Conservation (phyloP, 495 filamentous ascomycete species). For the Acidiella bohemica region DNA sequence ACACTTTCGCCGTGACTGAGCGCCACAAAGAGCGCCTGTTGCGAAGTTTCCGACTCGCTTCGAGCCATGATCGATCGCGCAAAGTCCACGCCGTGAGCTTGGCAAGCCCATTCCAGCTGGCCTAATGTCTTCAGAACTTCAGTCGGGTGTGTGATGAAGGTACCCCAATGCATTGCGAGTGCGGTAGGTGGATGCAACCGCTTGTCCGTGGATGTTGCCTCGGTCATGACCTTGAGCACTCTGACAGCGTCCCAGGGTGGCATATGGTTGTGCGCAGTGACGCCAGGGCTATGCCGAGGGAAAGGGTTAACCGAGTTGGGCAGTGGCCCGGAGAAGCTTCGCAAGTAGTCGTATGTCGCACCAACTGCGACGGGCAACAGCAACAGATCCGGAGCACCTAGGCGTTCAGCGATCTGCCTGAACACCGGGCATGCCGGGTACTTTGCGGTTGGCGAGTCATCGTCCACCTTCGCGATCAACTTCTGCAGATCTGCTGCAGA, state of each 20-base stretch:
- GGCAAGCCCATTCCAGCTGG: constrained; percentile 11
- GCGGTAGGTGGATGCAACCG: not conserved
- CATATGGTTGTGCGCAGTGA: constrained; percentile 12
- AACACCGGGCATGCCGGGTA: constrained; percentile 5
- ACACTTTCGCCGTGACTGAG: constrained; percentile 10
- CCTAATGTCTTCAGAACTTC: constrained; percentile 8
- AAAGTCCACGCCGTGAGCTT: constrained; percentile 6
- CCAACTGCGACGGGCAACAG: constrained; percentile 6
- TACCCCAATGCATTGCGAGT: constrained; percentile 11
- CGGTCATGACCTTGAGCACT: constrained; percentile 5
- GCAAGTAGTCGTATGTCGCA: constrained; percentile 5
- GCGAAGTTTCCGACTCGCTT: not conserved
- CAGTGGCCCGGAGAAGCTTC: constrained; percentile 1
- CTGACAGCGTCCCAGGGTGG: constrained; percentile 11
- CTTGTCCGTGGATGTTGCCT: not conserved
- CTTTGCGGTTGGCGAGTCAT: constrained; percentile 1
- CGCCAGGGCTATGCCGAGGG: constrained; percentile 4
- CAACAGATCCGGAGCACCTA: constrained; percentile 5
- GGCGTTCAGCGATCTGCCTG: constrained; percentile 1
- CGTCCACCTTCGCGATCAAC: not conserved
- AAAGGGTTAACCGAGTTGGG: constrained; percentile 7
- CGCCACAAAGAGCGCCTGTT: constrained; percentile 1
- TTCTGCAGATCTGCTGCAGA: not conserved
- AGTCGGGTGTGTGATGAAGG: not conserved
- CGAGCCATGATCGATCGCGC: not conserved